Percentiles rank a stretch among this genome's conserved stretches.
These are phyloP conservation scores for Malus hybrid DNA, from an alignment of 331 rosid genomes.

Conservation along the genomic window DNA sequence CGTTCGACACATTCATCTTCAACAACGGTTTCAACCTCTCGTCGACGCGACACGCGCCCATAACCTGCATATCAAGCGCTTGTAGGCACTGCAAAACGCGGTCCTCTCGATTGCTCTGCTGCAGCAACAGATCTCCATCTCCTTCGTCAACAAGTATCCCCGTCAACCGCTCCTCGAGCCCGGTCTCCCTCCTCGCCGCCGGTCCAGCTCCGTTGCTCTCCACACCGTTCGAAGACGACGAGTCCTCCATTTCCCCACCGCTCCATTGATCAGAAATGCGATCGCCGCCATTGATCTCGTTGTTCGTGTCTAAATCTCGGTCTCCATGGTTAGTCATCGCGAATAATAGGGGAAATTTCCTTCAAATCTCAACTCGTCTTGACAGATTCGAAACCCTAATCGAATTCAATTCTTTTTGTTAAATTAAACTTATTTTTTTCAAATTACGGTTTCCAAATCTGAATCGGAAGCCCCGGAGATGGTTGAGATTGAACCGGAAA, in stretches of 20 bases:
- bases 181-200: slow-evolving; percentile 41
- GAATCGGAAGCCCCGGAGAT: background rate
- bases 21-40: slow-evolving; percentile 87
- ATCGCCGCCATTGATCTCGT: slow-evolving; percentile 18
- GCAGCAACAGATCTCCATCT: slow-evolving; percentile 84
- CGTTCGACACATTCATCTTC: slow-evolving; percentile 62
- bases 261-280: slow-evolving; percentile 21
- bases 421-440: background rate
- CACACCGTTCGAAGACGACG: slow-evolving; percentile 24
- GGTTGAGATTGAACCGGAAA: background rate
- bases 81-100: slow-evolving; percentile 71
- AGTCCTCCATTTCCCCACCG: slow-evolving; percentile 40
- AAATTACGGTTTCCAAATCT: background rate
- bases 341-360: background rate
- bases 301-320: slow-evolving; percentile 25
- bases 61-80: slow-evolving; percentile 87
- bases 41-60: slow-evolving; percentile 92
- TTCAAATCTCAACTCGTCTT: background rate
- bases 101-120: slow-evolving; percentile 57
- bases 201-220: slow-evolving; percentile 28
- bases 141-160: slow-evolving; percentile 36
- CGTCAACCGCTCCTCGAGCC: slow-evolving; percentile 66
- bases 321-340: slow-evolving; percentile 49
- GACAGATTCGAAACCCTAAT: slow-evolving; percentile 6
- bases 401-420: background rate